Conservation (phyloP, 305 asterid genomes). For the Petunia hybrid region DNA sequence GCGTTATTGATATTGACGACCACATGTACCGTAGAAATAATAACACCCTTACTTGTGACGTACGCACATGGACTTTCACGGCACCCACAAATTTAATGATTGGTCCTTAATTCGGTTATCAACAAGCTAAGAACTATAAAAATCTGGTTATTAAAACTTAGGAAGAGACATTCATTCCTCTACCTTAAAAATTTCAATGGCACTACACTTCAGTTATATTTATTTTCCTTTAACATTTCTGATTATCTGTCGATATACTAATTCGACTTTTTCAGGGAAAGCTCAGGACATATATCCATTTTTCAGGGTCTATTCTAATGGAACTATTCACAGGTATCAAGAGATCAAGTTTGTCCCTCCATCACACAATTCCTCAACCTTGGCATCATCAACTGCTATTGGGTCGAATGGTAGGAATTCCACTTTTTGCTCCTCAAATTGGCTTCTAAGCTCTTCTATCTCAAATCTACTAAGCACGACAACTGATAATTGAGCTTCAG, state of each 20-base stretch:
- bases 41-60: no score
- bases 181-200: not conserved
- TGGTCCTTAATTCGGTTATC: not conserved
- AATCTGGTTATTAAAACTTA: not conserved
- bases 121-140: not conserved
- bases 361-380: conserved; percentile 54
- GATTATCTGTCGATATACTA: not conserved
- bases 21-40: no score
- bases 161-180: not conserved
- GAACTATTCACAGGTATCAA: conserved; percentile 49
- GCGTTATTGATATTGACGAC: no score
- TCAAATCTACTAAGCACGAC: no score
- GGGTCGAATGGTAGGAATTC: no score
- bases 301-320: conserved; percentile 54
- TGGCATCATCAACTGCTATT: no score
- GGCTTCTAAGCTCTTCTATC: no score
- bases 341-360: conserved; percentile 49
- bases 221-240: not conserved
- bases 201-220: not conserved
- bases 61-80: not conserved
- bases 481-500: no score
- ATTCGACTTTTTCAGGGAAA: conserved; percentile 19
- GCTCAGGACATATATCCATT: conserved; percentile 53
- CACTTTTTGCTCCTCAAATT: no score
- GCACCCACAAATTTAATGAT: not conserved